Conservation (phyloP, 495 filamentous ascomycete species). For the Neurospora africana region DNA sequence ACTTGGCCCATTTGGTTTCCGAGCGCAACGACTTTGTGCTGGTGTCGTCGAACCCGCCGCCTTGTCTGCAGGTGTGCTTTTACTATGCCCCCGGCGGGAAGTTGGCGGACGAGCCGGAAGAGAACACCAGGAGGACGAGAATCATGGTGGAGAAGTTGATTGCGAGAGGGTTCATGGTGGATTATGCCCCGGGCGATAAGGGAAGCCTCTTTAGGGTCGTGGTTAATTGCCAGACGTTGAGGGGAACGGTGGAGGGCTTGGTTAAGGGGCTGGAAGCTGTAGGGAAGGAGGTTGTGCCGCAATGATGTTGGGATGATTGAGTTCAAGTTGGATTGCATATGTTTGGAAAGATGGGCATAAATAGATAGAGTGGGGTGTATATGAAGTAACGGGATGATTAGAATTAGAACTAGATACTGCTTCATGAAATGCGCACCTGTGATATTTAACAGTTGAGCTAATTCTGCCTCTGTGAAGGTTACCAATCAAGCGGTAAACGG, state of each 20-base stretch:
- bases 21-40: constrained; percentile 51
- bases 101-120: constrained; percentile 40
- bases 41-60: constrained; percentile 64
- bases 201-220: constrained; percentile 86
- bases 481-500: not conserved
- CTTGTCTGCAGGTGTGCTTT: constrained; percentile 92
- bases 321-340: not conserved
- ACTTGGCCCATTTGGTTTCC: constrained; percentile 50
- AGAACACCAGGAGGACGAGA: constrained; percentile 62
- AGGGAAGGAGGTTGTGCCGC: constrained; percentile 35
- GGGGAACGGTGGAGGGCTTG: constrained; percentile 65
- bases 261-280: constrained; percentile 61
- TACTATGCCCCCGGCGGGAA: constrained; percentile 58
- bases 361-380: not conserved
- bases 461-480: not conserved
- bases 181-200: constrained; percentile 72
- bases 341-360: not conserved
- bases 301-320: not conserved
- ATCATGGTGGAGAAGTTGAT: constrained; percentile 56
- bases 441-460: not conserved
- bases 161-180: constrained; percentile 77
- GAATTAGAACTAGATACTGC: not conserved
- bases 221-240: constrained; percentile 64
- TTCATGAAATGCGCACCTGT: not conserved
- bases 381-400: not conserved